These are phyloP conservation scores for Russula brevipes DNA, from an alignment of 768 basidiomycete genomes.

Conservation along the genomic window DNA sequence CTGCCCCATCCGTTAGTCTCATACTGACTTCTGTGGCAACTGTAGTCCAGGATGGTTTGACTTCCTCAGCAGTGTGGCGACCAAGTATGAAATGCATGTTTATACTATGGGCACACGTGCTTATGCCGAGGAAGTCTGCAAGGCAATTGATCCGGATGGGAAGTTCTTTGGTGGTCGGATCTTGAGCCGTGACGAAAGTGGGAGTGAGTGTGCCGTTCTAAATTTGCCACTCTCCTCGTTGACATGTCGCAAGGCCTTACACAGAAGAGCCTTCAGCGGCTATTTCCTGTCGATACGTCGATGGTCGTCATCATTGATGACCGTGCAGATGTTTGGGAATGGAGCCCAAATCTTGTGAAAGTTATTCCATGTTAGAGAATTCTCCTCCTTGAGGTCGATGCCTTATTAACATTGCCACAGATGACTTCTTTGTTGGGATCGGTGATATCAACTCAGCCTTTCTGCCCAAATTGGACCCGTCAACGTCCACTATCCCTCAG, in stretches of 20 bases:
- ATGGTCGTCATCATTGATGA: slow-evolving; percentile 99
- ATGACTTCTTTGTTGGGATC: slow-evolving; percentile 96
- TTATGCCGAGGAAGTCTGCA: slow-evolving; percentile 93
- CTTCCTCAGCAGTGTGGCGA: slow-evolving; percentile 67
- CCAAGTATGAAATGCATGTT: slow-evolving; percentile 96
- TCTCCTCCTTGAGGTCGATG: slow-evolving; percentile 2
- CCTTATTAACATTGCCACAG: slow-evolving; percentile 40
- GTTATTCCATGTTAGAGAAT: slow-evolving; percentile 84
- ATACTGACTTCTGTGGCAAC: slow-evolving; percentile 12
- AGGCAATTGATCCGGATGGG: slow-evolving; percentile 86
- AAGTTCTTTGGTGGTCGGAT: slow-evolving; percentile 83
- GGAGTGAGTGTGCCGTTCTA: slow-evolving; percentile 55
- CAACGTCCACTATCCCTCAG: slow-evolving; percentile 38
- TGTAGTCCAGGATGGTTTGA: slow-evolving; percentile 73
- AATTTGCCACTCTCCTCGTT: neutral
- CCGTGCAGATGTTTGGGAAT: slow-evolving; percentile 97
- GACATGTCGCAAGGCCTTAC: slow-evolving; percentile 36
- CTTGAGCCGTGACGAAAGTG: slow-evolving; percentile 91
- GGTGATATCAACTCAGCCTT: slow-evolving; percentile 98
- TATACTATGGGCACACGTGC: slow-evolving; percentile 99
- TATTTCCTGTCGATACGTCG: slow-evolving; percentile 95
- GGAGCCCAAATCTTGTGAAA: slow-evolving; percentile 94
- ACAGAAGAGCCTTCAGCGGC: slow-evolving; percentile 82
- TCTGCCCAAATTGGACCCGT: slow-evolving; percentile 69
- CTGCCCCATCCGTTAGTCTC: slow-evolving; percentile 1